Evolutionary conservation across 176 grass and related monocot genomes (phyloP).

Genomic region (Phragmites australis): DNA sequence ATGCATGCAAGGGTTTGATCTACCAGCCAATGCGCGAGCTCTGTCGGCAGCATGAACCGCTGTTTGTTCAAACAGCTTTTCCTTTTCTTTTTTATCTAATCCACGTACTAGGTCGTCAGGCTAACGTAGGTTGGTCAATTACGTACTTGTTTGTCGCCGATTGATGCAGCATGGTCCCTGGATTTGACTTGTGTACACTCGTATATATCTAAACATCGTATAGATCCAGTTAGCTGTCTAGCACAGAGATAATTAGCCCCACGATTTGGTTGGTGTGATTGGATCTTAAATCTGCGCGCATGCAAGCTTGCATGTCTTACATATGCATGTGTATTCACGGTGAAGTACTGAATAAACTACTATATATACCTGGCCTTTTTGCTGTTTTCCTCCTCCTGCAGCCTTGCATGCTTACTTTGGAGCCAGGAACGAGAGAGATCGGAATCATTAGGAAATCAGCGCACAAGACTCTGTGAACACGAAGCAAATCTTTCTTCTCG

Average conservation of each 20-base stretch:
- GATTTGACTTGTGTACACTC: no score
- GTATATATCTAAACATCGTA: background rate
- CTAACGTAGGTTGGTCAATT: background rate
- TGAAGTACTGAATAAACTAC: background rate
- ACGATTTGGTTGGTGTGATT: conserved; percentile 17
- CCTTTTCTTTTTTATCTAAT: background rate
- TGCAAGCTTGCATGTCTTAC: background rate
- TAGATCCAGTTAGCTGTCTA: background rate
- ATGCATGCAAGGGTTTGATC: background rate
- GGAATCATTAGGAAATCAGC: background rate
- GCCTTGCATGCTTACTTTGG: background rate
- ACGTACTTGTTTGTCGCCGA: no score
- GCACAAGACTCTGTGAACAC: conserved; percentile 2
- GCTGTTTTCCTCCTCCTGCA: no score
- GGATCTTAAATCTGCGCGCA: background rate
- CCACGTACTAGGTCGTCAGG: background rate
- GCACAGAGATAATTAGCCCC: background rate
- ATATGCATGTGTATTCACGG: background rate
- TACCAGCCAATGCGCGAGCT: background rate
- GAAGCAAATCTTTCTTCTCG: background rate
- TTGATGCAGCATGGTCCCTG: no score
- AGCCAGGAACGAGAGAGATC: background rate
- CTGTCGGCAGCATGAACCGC: background rate
- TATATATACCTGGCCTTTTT: background rate
- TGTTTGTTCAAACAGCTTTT: background rate